Conservation (phyloP, 345 rosid species). For the Durio zibethinus region DNA sequence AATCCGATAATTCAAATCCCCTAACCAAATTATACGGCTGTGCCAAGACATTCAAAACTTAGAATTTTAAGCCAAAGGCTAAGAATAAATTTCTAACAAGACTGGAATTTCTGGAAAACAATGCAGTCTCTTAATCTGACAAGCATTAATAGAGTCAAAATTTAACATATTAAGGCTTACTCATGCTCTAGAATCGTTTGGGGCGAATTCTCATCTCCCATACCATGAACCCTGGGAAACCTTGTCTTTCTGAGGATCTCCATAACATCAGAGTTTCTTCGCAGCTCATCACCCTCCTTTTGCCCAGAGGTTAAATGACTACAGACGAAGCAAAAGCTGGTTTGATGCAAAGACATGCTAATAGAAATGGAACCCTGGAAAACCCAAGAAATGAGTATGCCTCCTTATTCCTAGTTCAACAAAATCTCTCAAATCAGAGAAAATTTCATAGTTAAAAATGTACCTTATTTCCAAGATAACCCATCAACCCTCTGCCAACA, state of each 20-base stretch:
- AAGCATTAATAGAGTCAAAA: background rate
- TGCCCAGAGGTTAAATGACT: constrained; percentile 96
- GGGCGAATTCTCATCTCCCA: constrained; percentile 69
- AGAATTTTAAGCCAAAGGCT: background rate
- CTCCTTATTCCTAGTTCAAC: constrained; percentile 6
- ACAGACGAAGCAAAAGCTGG: constrained; percentile 96
- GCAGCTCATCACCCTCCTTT: constrained; percentile 92
- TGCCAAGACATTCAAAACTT: constrained; percentile 17
- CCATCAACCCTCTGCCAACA: constrained; percentile 99
- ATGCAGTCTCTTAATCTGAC: background rate
- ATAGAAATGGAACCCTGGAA: constrained; percentile 95
- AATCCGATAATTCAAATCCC: constrained; percentile 94
- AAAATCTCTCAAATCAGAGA: constrained; percentile 11
- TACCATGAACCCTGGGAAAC: constrained; percentile 72
- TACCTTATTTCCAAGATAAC: constrained; percentile 99
- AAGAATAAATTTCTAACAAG: background rate
- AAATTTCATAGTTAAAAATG: constrained; percentile 8
- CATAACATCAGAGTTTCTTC: constrained; percentile 93
- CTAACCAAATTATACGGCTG: constrained; percentile 95
- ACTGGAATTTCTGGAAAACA: background rate
- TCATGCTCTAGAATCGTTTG: constrained; percentile 84
- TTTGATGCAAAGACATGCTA: constrained; percentile 92
- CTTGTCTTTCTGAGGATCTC: constrained; percentile 96
- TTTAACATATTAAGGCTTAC: constrained; percentile 35
- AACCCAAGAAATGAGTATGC: constrained; percentile 21